Conservation (phyloP, 2,329 filamentous ascomycete species). For the Cordyceps farinosa region DNA sequence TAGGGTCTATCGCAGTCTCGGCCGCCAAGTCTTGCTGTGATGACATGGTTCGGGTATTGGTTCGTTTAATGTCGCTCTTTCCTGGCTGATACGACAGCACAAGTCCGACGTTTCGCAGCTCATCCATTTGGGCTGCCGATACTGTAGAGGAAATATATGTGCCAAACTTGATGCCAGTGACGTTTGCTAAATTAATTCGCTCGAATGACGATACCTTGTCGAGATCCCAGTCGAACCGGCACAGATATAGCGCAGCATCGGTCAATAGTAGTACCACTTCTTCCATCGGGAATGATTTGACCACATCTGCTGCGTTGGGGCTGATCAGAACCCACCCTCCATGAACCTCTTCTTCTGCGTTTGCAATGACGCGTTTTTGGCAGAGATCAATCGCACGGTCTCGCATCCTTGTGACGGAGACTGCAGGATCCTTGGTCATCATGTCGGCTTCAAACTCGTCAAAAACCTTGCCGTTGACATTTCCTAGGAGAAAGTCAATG, state of each 20-base stretch:
- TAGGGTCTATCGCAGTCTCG: slow-evolving; percentile 19
- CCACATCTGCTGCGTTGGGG: slow-evolving; percentile 66
- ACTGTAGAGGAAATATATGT: slow-evolving; percentile 90
- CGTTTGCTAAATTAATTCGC: slow-evolving; percentile 70
- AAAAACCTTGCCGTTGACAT: slow-evolving; percentile 79
- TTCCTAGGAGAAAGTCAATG: slow-evolving; percentile 91
- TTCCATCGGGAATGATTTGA: slow-evolving; percentile 72
- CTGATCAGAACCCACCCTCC: slow-evolving; percentile 86
- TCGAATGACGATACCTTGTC: slow-evolving; percentile 95
- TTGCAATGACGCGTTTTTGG: slow-evolving; percentile 78
- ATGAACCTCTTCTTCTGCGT: slow-evolving; percentile 79
- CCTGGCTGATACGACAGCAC: slow-evolving; percentile 73
- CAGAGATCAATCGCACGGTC: slow-evolving; percentile 88
- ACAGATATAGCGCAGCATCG: slow-evolving; percentile 79
- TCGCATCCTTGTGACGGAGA: slow-evolving; percentile 79
- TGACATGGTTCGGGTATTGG: slow-evolving; percentile 81
- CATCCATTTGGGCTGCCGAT: slow-evolving; percentile 71
- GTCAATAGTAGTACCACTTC: slow-evolving; percentile 87
- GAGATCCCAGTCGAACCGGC: slow-evolving; percentile 88
- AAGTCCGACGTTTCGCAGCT: slow-evolving; percentile 77
- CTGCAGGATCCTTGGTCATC: slow-evolving; percentile 86
- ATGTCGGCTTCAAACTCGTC: slow-evolving; percentile 93
- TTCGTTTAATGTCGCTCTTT: slow-evolving; percentile 66
- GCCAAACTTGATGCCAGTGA: slow-evolving; percentile 71
- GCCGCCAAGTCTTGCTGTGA: slow-evolving; percentile 38